Evolutionary conservation across 2,329 filamentous ascomycete species (phyloP).

Genomic region (Scytalidium lignicola): DNA sequence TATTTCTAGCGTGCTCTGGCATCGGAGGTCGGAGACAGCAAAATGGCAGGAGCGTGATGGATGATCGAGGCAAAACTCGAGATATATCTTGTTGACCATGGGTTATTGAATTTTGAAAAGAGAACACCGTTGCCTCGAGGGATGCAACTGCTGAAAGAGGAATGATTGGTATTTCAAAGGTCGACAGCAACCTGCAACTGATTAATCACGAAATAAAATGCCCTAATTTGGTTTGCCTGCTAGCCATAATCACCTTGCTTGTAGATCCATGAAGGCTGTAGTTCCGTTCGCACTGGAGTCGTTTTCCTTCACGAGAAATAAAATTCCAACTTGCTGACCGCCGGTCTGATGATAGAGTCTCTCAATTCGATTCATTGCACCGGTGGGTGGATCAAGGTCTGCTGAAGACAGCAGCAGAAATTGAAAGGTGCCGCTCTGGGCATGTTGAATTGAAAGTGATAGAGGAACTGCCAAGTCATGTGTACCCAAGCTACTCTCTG

Average conservation of each 20-base stretch:
- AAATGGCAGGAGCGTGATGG: conserved; percentile 20
- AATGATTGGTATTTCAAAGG: conserved; percentile 24
- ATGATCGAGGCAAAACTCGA: background rate
- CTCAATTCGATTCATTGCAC: conserved; percentile 23
- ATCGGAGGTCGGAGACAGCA: conserved; percentile 21
- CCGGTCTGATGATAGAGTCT: conserved; percentile 26
- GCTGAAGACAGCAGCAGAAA: conserved; percentile 23
- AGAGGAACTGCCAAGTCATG: conserved; percentile 25
- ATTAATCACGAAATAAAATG: conserved; percentile 6
- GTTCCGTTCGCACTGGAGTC: conserved; percentile 14
- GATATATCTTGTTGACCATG: background rate
- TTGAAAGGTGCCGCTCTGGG: conserved; percentile 14
- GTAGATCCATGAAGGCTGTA: conserved; percentile 22
- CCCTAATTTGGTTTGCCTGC: background rate
- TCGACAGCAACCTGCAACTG: conserved; percentile 17
- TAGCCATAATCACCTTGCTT: conserved; percentile 18
- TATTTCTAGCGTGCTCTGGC: conserved; percentile 25
- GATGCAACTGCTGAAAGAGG: conserved; percentile 17
- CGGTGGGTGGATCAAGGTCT: conserved; percentile 13
- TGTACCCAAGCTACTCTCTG: conserved; percentile 19
- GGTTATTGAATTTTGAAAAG: conserved; percentile 22
- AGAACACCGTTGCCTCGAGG: conserved; percentile 17
- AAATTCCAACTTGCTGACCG: conserved; percentile 23
- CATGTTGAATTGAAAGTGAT: conserved; percentile 5
- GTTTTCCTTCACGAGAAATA: conserved; percentile 26